These are phyloP conservation scores for Pseudocercospora ulei DNA, from an alignment of 2,329 filamentous ascomycete species.

Conservation along the genomic window DNA sequence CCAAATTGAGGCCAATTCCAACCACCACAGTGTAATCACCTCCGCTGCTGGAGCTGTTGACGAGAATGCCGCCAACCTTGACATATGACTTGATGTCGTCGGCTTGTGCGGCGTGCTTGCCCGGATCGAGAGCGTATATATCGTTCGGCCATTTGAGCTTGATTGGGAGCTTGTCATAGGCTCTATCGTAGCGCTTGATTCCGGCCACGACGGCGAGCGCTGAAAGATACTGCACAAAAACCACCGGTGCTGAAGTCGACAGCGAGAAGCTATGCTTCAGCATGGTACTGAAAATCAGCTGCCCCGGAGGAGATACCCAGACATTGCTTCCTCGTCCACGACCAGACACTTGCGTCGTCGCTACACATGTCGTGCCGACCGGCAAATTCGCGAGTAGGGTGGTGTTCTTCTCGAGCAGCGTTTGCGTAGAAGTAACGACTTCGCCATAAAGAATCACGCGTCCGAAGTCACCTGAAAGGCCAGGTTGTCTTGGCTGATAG, in stretches of 20 bases:
- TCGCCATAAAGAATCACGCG: constrained; percentile 74
- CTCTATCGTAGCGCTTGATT: constrained; percentile 64
- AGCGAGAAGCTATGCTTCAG: constrained; percentile 72
- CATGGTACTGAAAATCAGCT: constrained; percentile 77
- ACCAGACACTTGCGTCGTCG: constrained; percentile 78
- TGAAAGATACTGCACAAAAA: constrained; percentile 89
- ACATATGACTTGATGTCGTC: constrained; percentile 65
- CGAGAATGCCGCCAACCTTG: constrained; percentile 87
- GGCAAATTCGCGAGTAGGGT: constrained; percentile 66
- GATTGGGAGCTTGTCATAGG: constrained; percentile 65
- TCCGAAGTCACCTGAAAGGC: constrained; percentile 59
- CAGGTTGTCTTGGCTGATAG: constrained; percentile 48
- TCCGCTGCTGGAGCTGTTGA: constrained; percentile 72
- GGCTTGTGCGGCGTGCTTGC: constrained; percentile 8
- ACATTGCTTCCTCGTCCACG: constrained; percentile 85
- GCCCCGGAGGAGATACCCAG: constrained; percentile 83
- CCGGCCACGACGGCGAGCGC: constrained; percentile 80
- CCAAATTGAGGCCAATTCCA: constrained; percentile 74
- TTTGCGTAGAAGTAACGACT: constrained; percentile 89
- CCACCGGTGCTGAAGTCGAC: constrained; percentile 62
- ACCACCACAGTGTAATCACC: constrained; percentile 75
- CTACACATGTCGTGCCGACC: constrained; percentile 75
- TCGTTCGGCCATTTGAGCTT: constrained; percentile 98
- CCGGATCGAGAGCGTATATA: constrained; percentile 46
- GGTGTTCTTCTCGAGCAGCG: constrained; percentile 84